Evolutionary conservation across 805 yeast genomes (phyloP), one percentile per base, ranked within the genome.

Genomic region (Candida insectorum): DNA sequence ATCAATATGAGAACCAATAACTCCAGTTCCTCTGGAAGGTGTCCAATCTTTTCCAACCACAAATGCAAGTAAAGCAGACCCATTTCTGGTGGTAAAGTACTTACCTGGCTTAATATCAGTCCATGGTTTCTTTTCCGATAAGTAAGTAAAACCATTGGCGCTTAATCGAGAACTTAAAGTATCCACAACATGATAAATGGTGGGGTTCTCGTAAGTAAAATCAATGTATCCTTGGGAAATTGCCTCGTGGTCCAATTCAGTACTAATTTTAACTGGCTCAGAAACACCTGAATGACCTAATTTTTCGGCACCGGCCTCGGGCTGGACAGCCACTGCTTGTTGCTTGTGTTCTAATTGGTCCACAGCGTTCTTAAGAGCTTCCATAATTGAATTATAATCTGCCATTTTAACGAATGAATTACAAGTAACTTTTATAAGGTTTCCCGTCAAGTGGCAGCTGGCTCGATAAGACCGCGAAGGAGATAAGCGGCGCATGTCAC

Each of bases 181-280:
- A 2, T 36, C 28, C 5, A 61, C 43, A 5, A 54, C 64, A 45
- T 66, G 73, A 39, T 48, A 60, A 2, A 69, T 63, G 3, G 73
- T 64, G n/a, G 73, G 71, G 32, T 60, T 59, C n/a, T 42, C 31
- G 31, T 60, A 47, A 29, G 66, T 60, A 42, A 60, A 62, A 15
- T 39, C 36, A 28, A 63, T 41, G 38, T 59, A 62, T 24, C 26
- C 42, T 20, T 37, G 35, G 8, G 38, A 19, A 21, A 43, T 31
- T n/a, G 35, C 33, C 22, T 26, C 24, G 16, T 34, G 24, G 35
- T 24, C 29, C 18, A 29, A 33, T 8, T 27, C 28, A 6, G 11
- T n/a, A 20, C 21, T 16, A 13, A 15, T 10, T 16, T 16, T 16
- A n/a, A 26, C 19, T 14, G 29, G 26, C 14, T 13, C 26, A 10